A percentile compares a stretch with the other conserved stretches of the same genome.
phyloP scores from a whole-genome alignment of 2,329 filamentous ascomycete species.

The Epichloe sibirici region DNA sequence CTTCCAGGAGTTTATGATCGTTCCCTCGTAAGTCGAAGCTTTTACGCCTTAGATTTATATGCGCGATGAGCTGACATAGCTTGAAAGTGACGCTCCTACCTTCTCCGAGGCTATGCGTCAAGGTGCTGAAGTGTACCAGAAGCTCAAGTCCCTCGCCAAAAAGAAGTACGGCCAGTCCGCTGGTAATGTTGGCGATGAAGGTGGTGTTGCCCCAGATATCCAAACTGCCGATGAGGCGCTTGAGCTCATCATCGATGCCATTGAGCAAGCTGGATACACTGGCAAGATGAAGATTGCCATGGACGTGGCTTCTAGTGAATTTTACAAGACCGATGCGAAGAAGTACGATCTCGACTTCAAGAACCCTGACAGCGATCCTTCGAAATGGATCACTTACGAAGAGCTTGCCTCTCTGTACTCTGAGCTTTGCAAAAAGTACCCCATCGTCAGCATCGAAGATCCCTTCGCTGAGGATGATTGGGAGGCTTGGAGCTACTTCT shows the following conservation, averaged over 20 bases:
- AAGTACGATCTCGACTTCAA: constrained; percentile 99
- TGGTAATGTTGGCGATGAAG: constrained; percentile 98
- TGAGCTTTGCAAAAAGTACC: constrained; percentile 83
- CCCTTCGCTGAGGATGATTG: constrained; percentile 99
- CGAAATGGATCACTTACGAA: constrained; percentile 98
- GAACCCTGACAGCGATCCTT: constrained; percentile 92
- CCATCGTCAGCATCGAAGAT: constrained; percentile 97
- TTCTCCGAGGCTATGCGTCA: constrained; percentile 96
- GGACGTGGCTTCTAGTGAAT: constrained; percentile 98
- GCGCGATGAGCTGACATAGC: constrained; percentile 5
- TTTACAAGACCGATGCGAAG: constrained; percentile 96
- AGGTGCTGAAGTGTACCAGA: constrained; percentile 96
- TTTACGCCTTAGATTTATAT: not conserved
- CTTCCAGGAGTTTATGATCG: constrained; percentile 96
- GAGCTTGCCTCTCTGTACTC: constrained; percentile 89
- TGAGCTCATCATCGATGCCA: constrained; percentile 87
- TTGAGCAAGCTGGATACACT: constrained; percentile 89
- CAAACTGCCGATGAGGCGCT: constrained; percentile 94
- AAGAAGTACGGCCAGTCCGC: constrained; percentile 99
- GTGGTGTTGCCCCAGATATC: constrained; percentile 98
- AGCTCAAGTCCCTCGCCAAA: constrained; percentile 93
- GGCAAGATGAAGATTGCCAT: constrained; percentile 97
- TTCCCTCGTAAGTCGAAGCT: constrained; percentile 52
- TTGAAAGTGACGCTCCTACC: constrained; percentile 58
- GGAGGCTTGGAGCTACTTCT: constrained; percentile 99